Conservation (phyloP, 2,329 filamentous ascomycete genomes). For the Penicillium digitatum region DNA sequence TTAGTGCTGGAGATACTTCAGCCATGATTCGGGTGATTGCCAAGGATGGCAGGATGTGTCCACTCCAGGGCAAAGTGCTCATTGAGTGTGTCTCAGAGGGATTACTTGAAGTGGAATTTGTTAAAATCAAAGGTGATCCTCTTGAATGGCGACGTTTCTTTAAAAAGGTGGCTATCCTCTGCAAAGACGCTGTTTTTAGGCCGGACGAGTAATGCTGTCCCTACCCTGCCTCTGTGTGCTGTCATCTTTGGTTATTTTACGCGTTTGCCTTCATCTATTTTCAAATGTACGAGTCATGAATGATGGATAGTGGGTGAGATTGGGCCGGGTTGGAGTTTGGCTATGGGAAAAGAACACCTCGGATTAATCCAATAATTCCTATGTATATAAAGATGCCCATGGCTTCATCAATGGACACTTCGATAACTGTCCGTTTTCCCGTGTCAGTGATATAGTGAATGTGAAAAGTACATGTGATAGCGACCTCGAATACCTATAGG, state of each 20-base stretch:
- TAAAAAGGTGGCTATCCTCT: conserved; percentile 86
- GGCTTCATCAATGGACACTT: background rate
- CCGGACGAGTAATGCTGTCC: conserved; percentile 42
- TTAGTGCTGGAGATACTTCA: conserved; percentile 51
- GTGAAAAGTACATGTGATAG: background rate
- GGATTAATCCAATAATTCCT: background rate
- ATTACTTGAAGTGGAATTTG: conserved; percentile 79
- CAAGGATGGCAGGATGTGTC: conserved; percentile 51
- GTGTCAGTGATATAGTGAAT: background rate
- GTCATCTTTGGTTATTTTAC: background rate
- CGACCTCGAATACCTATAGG: background rate
- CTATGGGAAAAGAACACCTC: background rate
- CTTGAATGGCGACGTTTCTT: conserved; percentile 96
- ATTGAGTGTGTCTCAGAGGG: conserved; percentile 51
- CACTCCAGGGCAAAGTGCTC: conserved; percentile 43
- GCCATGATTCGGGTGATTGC: conserved; percentile 69
- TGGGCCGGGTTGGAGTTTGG: conserved; percentile 5
- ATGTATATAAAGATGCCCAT: conserved; percentile 1
- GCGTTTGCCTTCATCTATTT: background rate
- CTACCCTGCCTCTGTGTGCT: background rate
- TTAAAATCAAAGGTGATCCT: conserved; percentile 93
- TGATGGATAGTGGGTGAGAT: background rate
- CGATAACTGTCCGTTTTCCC: background rate
- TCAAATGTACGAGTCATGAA: conserved; percentile 13
- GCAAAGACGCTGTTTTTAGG: conserved; percentile 75